These are phyloP conservation scores for Aurantiochytrium sp. DNA, from an alignment of 108 stramenopile genomes.

Conservation along the genomic window DNA sequence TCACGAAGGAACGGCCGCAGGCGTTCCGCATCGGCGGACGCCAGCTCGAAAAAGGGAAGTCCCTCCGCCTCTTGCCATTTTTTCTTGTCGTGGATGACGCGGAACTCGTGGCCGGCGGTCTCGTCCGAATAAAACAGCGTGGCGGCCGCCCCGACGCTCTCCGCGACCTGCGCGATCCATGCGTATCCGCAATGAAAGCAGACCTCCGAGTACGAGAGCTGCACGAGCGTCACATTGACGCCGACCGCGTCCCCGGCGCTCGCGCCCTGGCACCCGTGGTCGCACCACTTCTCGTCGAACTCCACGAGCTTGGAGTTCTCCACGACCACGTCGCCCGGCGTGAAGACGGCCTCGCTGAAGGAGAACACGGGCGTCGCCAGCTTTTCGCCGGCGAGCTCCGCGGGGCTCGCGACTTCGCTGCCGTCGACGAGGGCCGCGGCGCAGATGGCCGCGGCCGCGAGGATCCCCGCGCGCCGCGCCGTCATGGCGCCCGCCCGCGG, in stretches of 20 bases:
- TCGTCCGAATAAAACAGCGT: not conserved
- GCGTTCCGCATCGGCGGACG: not conserved
- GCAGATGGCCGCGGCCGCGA: too few relatives aligned
- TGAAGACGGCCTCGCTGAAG: not conserved
- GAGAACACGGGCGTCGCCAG: not conserved
- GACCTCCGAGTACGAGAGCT: not conserved
- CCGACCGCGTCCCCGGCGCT: not conserved
- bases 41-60: not conserved
- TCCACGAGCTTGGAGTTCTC: not conserved
- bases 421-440: too few relatives aligned
- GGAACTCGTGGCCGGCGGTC: not conserved
- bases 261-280: not conserved
- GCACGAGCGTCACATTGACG: not conserved
- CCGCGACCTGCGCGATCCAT: not conserved
- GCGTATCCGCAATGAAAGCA: slow-evolving; percentile 3
- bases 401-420: not conserved
- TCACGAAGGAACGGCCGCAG: not conserved
- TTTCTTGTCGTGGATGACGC: not conserved
- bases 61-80: not conserved
- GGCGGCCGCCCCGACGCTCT: not conserved
- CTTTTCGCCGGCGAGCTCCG: not conserved
- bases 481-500: too few relatives aligned
- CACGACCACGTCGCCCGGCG: not conserved
- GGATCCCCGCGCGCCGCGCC: too few relatives aligned
- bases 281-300: not conserved